phyloP scores from a whole-genome alignment of 2,329 filamentous ascomycete genomes.

The Xylariaceae sp. region DNA sequence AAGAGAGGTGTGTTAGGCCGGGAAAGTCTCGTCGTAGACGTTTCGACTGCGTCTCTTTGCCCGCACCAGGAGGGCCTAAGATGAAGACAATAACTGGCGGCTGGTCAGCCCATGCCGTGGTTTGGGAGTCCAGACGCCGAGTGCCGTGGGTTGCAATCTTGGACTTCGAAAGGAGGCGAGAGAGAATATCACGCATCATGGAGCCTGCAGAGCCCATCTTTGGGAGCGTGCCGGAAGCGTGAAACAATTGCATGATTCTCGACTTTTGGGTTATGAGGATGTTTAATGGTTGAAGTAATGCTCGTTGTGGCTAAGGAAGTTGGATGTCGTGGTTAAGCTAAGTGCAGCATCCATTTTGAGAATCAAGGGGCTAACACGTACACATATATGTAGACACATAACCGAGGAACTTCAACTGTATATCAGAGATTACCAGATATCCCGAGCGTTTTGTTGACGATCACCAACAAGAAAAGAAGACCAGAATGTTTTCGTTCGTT shows the following conservation, averaged over 20 bases:
- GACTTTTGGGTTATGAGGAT: background rate
- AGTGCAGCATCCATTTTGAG: background rate
- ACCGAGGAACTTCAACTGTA: background rate
- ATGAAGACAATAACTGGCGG: conserved; percentile 22
- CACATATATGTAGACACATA: background rate
- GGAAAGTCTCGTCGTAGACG: conserved; percentile 13
- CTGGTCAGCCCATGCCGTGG: background rate
- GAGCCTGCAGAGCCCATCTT: background rate
- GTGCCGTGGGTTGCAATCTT: background rate
- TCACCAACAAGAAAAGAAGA: background rate
- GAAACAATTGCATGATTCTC: background rate
- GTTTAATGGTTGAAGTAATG: background rate
- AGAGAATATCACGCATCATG: background rate
- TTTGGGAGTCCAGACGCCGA: background rate
- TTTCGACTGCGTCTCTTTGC: conserved; percentile 23
- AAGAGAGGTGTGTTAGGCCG: conserved; percentile 23
- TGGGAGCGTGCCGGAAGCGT: background rate
- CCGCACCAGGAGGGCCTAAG: conserved; percentile 23
- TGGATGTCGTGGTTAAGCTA: background rate
- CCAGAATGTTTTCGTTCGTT: background rate
- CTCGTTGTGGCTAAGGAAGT: background rate
- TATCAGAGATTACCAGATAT: background rate
- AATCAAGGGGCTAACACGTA: background rate
- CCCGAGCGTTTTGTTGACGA: background rate
- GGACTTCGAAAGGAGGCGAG: background rate